These are phyloP conservation scores for Haplosporangium sp. DNA, from an alignment of 371 early-diverging fungal genomes.

Conservation along the genomic window DNA sequence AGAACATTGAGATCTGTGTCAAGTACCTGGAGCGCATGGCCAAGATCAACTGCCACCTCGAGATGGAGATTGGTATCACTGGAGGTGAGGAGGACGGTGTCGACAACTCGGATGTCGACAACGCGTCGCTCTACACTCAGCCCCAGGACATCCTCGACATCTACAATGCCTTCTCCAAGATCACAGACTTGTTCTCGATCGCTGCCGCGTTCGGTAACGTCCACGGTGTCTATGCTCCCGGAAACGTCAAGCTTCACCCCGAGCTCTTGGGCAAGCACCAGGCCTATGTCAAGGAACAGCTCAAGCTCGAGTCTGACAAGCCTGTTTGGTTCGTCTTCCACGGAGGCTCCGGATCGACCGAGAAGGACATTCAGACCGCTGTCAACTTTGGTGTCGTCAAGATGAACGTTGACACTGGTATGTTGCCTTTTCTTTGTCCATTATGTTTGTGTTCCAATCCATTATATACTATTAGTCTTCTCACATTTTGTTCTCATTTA, in stretches of 20 bases:
- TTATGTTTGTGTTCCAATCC: too few species aligned
- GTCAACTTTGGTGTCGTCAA: slow-evolving; percentile 89
- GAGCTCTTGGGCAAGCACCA: slow-evolving; percentile 91
- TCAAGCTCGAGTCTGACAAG: slow-evolving; percentile 64
- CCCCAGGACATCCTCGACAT: slow-evolving; percentile 95
- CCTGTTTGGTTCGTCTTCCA: slow-evolving; percentile 95
- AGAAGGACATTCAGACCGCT: slow-evolving; percentile 84
- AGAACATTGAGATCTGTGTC: slow-evolving; percentile 88
- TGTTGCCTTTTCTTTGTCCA: background rate
- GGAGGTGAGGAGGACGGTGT: slow-evolving; percentile 97
- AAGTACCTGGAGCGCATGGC: slow-evolving; percentile 91
- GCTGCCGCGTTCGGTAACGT: slow-evolving; percentile 95
- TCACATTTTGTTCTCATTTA: slow-evolving; percentile 1
- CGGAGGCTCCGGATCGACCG: slow-evolving; percentile 91
- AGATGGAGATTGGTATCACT: slow-evolving; percentile 97
- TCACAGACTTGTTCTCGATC: slow-evolving; percentile 87
- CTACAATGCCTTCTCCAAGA: slow-evolving; percentile 80
- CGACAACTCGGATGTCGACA: slow-evolving; percentile 90
- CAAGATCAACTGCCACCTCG: slow-evolving; percentile 83
- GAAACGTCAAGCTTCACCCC: slow-evolving; percentile 91
- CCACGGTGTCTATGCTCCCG: slow-evolving; percentile 94
- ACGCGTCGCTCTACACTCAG: slow-evolving; percentile 88
- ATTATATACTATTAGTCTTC: background rate
- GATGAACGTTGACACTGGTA: slow-evolving; percentile 94
- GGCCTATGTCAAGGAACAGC: slow-evolving; percentile 78